Evolutionary conservation across 805 yeast genomes (phyloP).

Genomic region (Wickerhamiella spandovensis): DNA sequence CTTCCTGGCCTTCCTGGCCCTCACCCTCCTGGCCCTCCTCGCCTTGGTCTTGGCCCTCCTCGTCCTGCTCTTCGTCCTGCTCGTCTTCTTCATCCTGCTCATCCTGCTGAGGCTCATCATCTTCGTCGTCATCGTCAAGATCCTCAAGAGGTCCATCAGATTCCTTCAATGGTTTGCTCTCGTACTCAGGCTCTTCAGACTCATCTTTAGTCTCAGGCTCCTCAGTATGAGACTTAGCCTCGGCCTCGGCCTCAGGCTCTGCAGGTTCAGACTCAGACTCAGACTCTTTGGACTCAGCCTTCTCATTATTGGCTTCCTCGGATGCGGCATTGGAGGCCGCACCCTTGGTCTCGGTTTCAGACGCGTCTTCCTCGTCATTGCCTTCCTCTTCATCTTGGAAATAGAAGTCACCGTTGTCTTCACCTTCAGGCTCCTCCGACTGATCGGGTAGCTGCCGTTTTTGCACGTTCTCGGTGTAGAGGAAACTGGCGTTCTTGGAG

Average conservation of each 20-base stretch:
- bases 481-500: constrained; percentile 56
- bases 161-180: constrained; percentile 9
- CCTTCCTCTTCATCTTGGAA: constrained; percentile 17
- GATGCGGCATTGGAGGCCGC: no score
- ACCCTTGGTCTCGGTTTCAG: not conserved
- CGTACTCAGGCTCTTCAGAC: constrained; percentile 18
- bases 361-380: constrained; percentile 1
- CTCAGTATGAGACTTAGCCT: no score
- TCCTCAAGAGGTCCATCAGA: constrained; percentile 15
- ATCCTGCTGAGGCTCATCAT: constrained; percentile 13
- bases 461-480: constrained; percentile 39
- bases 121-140: constrained; percentile 20
- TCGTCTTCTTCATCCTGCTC: constrained; percentile 22
- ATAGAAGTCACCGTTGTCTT: constrained; percentile 11
- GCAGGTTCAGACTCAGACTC: no score
- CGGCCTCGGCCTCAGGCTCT: not conserved
- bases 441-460: constrained; percentile 15
- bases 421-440: constrained; percentile 14
- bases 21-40: constrained; percentile 26
- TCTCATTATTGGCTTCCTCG: no score
- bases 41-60: constrained; percentile 11
- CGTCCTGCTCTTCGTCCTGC: constrained; percentile 9
- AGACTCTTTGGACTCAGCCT: no score
- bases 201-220: not conserved
- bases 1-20: constrained; percentile 21